Conservation (phyloP, 177 flowering plant species). For the Vitis hybrid region DNA sequence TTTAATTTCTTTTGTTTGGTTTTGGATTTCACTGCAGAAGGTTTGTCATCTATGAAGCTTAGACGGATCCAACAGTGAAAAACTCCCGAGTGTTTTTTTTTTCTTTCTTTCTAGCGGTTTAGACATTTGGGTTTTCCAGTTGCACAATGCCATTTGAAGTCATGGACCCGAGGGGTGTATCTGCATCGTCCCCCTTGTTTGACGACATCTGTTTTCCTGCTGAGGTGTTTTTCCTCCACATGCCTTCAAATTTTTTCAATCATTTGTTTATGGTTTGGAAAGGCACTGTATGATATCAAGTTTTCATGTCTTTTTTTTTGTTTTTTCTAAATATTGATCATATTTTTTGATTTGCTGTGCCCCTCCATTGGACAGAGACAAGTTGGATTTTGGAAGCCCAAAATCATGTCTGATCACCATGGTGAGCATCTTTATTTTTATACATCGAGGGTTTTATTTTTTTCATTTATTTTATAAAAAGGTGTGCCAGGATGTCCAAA, state of each 20-base stretch:
- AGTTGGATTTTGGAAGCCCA: conserved; percentile 25
- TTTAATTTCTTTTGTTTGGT: too few relatives aligned
- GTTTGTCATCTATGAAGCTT: neutral
- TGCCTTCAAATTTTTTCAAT: neutral
- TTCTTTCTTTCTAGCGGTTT: neutral
- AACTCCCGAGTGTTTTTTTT: neutral
- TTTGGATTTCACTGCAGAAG: conserved; percentile 3
- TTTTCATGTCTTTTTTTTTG: neutral
- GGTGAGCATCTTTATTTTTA: conserved; percentile 17
- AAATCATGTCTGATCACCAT: conserved; percentile 23
- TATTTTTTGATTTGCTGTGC: conserved; percentile 2
- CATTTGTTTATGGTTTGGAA: neutral
- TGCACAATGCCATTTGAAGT: conserved; percentile 28
- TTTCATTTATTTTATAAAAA: neutral
- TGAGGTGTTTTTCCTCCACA: conserved; percentile 18
- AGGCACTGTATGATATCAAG: neutral
- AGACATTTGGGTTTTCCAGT: conserved; percentile 1
- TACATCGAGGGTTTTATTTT: neutral
- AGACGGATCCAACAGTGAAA: neutral
- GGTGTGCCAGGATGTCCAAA: neutral
- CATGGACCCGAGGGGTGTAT: conserved; percentile 27
- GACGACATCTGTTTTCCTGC: conserved; percentile 19
- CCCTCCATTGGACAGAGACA: conserved; percentile 26
- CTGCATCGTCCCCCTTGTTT: conserved; percentile 18
- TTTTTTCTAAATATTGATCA: neutral